Evolutionary conservation across 805 yeast genomes (phyloP).

Genomic region (Candida hungchunana): DNA sequence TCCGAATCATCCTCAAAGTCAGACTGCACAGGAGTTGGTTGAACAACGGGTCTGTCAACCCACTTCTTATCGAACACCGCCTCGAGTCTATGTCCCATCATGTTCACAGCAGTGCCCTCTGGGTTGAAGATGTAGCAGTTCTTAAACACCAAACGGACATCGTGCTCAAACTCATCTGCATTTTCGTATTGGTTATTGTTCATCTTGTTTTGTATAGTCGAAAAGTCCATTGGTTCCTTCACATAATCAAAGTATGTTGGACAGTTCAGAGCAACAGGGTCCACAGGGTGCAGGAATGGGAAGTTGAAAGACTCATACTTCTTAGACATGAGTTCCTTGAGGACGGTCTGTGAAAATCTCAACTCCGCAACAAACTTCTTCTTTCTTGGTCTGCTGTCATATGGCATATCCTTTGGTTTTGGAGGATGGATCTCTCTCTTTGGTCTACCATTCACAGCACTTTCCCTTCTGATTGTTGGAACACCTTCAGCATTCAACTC

Average conservation of each 20-base stretch:
- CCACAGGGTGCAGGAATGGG: constrained; percentile 93
- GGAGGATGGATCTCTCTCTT: constrained; percentile 97
- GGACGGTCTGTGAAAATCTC: constrained; percentile 74
- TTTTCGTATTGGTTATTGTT: constrained; percentile 84
- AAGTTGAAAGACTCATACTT: constrained; percentile 81
- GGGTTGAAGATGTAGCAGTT: constrained; percentile 94
- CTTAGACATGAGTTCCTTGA: constrained; percentile 78
- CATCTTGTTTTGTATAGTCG: constrained; percentile 76
- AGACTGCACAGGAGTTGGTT: constrained; percentile 28
- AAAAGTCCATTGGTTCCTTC: constrained; percentile 92
- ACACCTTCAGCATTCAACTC: constrained; percentile 41
- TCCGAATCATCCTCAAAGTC: constrained; percentile 27
- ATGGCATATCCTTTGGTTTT: constrained; percentile 87
- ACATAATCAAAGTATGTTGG: constrained; percentile 86
- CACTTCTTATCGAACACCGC: constrained; percentile 82
- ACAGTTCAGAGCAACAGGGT: constrained; percentile 87
- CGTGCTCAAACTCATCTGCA: constrained; percentile 82
- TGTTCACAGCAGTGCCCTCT: constrained; percentile 92
- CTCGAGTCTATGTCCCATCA: constrained; percentile 92
- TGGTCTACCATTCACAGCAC: constrained; percentile 72
- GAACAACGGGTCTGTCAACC: constrained; percentile 78
- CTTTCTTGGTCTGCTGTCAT: constrained; percentile 85
- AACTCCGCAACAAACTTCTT: constrained; percentile 89
- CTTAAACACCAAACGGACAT: constrained; percentile 75
- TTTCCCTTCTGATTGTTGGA: constrained; percentile 70